Percentiles rank a stretch among this genome's conserved stretches.
Evolutionary conservation across 441 rosid species (phyloP).

Genomic region (Gossypium davidsonii): DNA sequence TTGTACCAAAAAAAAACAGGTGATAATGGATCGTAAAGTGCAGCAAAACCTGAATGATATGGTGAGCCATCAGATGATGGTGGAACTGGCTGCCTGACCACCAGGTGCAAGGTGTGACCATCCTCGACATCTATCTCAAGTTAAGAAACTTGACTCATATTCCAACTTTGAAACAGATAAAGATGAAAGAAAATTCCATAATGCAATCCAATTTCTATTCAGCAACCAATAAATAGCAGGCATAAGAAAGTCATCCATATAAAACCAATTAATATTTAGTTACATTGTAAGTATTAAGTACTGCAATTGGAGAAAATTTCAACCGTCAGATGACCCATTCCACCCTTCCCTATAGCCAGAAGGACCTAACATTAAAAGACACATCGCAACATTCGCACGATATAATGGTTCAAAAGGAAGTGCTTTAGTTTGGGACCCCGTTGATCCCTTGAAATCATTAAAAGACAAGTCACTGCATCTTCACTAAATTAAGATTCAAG

Average conservation of each 20-base stretch:
- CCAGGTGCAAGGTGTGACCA: constrained; percentile 62
- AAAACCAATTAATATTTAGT: not conserved
- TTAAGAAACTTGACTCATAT: constrained; percentile 25
- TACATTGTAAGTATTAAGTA: not conserved
- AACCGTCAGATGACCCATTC: no score
- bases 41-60: constrained; percentile 37
- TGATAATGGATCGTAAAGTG: not conserved
- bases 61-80: constrained; percentile 33
- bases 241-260: not conserved
- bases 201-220: not conserved
- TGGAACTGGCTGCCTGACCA: constrained; percentile 48
- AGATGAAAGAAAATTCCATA: not conserved
- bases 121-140: constrained; percentile 55
- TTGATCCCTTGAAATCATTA: not conserved
- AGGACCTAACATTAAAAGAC: no score
- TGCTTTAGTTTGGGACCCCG: not conserved
- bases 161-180: not conserved
- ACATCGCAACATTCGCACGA: no score
- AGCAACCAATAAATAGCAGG: not conserved
- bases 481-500: not conserved
- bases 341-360: no score
- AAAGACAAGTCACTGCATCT: not conserved
- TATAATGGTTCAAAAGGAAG: no score
- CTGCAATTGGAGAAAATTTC: no score
- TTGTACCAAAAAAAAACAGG: not conserved